phyloP scores from a whole-genome alignment of 257 asterid species.

The Craterostigma plantagineum region DNA sequence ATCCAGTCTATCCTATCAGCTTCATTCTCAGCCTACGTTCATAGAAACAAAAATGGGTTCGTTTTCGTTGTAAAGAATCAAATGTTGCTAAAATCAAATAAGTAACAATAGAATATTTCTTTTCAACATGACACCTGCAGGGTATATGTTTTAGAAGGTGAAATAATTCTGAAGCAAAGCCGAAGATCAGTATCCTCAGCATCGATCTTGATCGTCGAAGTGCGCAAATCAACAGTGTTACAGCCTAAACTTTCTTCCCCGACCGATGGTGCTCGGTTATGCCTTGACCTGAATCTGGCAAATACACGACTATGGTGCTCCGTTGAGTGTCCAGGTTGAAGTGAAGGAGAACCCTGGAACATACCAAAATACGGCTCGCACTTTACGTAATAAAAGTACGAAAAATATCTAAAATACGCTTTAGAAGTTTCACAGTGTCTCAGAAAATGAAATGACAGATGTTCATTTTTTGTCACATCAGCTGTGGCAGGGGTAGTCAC shows the following conservation, averaged over 20 bases:
- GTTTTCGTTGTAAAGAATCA: too few relatives aligned
- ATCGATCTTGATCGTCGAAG: slow-evolving; percentile 80
- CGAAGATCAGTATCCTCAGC: slow-evolving; percentile 91
- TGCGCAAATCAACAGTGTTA: slow-evolving; percentile 70
- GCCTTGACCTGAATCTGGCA: slow-evolving; percentile 75
- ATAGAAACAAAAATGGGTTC: neutral
- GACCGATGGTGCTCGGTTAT: slow-evolving; percentile 30
- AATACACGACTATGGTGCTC: slow-evolving; percentile 67
- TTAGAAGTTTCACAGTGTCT: neutral
- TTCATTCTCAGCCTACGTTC: slow-evolving; percentile 74
- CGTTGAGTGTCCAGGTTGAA: slow-evolving; percentile 23
- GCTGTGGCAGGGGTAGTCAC: too few relatives aligned
- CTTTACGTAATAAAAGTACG: slow-evolving; percentile 4
- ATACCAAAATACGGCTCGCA: slow-evolving; percentile 9
- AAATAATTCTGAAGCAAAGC: slow-evolving; percentile 87
- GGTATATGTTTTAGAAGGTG: slow-evolving; percentile 71
- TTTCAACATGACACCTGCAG: slow-evolving; percentile 44
- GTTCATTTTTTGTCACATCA: neutral
- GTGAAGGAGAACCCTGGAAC: slow-evolving; percentile 59
- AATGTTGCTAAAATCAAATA: neutral
- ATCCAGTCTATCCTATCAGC: slow-evolving; percentile 95
- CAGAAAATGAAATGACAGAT: slow-evolving; percentile 1
- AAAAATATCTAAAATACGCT: slow-evolving; percentile 7
- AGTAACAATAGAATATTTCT: slow-evolving; percentile 8
- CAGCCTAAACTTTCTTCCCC: slow-evolving; percentile 58